These are phyloP conservation scores for Boechera stricta DNA, from an alignment of 345 rosid species.

Conservation along the genomic window DNA sequence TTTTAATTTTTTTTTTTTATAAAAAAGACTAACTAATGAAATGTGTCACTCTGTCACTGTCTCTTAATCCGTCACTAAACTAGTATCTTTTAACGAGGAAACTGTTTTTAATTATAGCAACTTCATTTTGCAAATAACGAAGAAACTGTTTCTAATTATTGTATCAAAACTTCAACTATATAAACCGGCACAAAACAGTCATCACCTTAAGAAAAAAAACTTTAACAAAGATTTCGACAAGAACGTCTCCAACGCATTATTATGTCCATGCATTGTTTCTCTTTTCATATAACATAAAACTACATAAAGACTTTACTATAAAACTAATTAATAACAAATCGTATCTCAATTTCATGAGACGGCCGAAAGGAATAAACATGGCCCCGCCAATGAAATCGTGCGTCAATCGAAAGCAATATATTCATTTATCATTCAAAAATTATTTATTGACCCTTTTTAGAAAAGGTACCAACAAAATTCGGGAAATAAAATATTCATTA, in stretches of 20 bases:
- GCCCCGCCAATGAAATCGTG: conserved; percentile 19
- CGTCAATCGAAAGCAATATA: conserved; percentile 23
- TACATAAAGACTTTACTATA: not conserved
- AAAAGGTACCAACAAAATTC: conserved; percentile 12
- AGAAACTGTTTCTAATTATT: not conserved
- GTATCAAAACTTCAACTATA: conserved; percentile 1
- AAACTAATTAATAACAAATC: not conserved
- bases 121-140: not conserved
- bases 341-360: not conserved
- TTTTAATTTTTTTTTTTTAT: too few species aligned
- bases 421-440: not conserved
- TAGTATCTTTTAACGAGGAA: not conserved
- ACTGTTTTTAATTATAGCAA: not conserved
- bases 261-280: conserved; percentile 24
- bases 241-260: conserved; percentile 22
- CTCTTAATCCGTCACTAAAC: conserved; percentile 20
- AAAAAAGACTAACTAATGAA: not conserved
- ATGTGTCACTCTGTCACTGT: not conserved
- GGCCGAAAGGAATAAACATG: conserved; percentile 36
- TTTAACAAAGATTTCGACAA: conserved; percentile 28
- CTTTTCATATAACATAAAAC: not conserved
- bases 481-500: conserved; percentile 26
- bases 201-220: not conserved
- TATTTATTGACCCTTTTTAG: not conserved
- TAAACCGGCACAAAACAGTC: conserved; percentile 13